These are phyloP conservation scores for Aspergillus nidulans DNA, from an alignment of 495 filamentous ascomycete genomes.

Conservation along the genomic window DNA sequence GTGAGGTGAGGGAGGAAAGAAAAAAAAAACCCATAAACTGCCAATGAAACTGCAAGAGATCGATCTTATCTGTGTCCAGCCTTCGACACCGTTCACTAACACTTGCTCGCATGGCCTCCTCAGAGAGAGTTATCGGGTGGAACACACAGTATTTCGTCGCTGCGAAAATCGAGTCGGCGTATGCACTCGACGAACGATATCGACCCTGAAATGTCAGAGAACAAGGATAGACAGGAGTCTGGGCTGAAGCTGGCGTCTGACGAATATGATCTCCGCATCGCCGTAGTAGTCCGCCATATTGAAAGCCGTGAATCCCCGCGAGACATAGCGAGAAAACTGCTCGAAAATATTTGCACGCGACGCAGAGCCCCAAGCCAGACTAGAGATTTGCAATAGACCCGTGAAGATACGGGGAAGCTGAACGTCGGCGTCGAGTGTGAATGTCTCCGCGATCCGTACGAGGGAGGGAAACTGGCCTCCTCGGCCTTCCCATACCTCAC, in stretches of 20 bases:
- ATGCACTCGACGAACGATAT: constrained; percentile 28
- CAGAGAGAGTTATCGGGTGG: constrained; percentile 26
- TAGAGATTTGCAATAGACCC: constrained; percentile 44
- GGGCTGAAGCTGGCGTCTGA: not conserved
- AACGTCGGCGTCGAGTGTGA: constrained; percentile 24
- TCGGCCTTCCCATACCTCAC: too few species aligned
- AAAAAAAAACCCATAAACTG: constrained; percentile 31
- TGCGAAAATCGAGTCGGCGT: constrained; percentile 26
- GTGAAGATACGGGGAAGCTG: constrained; percentile 36
- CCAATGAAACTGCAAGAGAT: constrained; percentile 46
- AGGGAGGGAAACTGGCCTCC: too few species aligned
- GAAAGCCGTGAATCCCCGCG: constrained; percentile 25
- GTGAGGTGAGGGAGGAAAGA: too few species aligned
- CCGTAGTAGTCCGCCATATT: constrained; percentile 50
- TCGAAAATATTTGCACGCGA: constrained; percentile 21
- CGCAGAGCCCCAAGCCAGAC: constrained; percentile 41
- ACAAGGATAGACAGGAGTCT: constrained; percentile 12
- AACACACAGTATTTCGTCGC: constrained; percentile 41
- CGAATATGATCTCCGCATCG: constrained; percentile 33
- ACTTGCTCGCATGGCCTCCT: constrained; percentile 28
- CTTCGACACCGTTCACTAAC: constrained; percentile 34
- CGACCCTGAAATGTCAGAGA: constrained; percentile 29
- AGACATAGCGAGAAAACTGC: constrained; percentile 23
- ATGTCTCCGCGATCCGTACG: constrained; percentile 19
- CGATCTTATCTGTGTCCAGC: constrained; percentile 28